Evolutionary conservation across 2,329 filamentous ascomycete genomes (phyloP).

Genomic region (Fusarium neocosmosporiellum): DNA sequence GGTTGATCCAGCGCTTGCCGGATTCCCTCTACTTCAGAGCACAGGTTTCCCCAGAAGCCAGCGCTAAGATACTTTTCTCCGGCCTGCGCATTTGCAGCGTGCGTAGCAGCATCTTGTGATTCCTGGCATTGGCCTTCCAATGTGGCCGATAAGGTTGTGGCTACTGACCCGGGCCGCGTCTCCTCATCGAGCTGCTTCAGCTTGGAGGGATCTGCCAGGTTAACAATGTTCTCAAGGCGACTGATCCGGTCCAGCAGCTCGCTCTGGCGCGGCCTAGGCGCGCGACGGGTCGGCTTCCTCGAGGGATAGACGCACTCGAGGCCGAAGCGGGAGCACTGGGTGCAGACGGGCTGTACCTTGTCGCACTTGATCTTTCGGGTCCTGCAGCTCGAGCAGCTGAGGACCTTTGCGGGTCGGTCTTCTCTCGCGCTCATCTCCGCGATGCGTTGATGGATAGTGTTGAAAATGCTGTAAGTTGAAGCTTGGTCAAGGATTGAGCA

Average conservation of each 20-base stretch:
- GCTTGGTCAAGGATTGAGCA: conserved; percentile 1
- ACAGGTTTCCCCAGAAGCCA: conserved; percentile 58
- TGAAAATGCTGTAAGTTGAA: conserved; percentile 24
- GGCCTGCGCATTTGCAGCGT: conserved; percentile 35
- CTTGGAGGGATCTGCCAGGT: conserved; percentile 52
- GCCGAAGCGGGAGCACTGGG: conserved; percentile 60
- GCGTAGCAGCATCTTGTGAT: conserved; percentile 17
- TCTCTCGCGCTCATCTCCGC: conserved; percentile 34
- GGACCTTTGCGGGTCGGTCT: conserved; percentile 46
- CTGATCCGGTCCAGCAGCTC: conserved; percentile 58
- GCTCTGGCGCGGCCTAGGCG: conserved; percentile 54
- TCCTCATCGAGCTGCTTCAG: conserved; percentile 41
- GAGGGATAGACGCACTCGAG: conserved; percentile 60
- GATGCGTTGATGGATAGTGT: neutral
- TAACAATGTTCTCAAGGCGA: conserved; percentile 59
- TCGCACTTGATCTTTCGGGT: conserved; percentile 72
- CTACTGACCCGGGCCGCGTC: neutral
- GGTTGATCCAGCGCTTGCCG: conserved; percentile 57
- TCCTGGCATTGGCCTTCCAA: conserved; percentile 29
- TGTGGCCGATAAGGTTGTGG: conserved; percentile 7
- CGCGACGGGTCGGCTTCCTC: conserved; percentile 57
- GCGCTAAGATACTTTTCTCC: conserved; percentile 53
- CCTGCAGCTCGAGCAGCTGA: conserved; percentile 71
- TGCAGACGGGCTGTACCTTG: conserved; percentile 63
- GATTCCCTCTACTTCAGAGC: conserved; percentile 58